Evolutionary conservation across 2,329 filamentous ascomycete genomes (phyloP).

Genomic region (Myriangium duriaei): DNA sequence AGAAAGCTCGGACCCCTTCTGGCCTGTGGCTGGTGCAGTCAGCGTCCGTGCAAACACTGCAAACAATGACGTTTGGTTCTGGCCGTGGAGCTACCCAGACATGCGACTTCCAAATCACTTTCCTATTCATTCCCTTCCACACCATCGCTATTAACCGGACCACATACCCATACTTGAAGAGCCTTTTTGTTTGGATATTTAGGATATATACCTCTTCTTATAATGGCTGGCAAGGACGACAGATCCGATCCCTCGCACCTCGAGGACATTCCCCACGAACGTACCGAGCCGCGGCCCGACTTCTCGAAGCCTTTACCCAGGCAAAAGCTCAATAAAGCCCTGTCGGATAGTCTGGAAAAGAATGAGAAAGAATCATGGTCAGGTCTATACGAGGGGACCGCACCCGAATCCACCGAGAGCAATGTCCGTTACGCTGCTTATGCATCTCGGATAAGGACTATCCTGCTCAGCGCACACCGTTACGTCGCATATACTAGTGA

Average conservation of each 20-base stretch:
- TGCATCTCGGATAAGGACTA: conserved; percentile 51
- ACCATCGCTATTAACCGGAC: too few relatives aligned
- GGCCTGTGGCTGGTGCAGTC: conserved; percentile 1
- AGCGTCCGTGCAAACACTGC: neutral
- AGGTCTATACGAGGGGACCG: conserved; percentile 62
- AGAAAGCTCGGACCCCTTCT: conserved; percentile 7
- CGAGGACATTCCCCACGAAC: conserved; percentile 29
- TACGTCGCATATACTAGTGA: conserved; percentile 95
- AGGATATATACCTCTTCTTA: too few relatives aligned
- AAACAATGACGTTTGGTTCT: conserved; percentile 5
- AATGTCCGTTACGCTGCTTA: conserved; percentile 88
- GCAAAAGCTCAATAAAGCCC: conserved; percentile 39
- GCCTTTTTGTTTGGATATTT: too few relatives aligned
- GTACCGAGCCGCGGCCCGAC: conserved; percentile 33
- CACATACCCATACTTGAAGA: too few relatives aligned
- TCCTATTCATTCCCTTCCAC: too few relatives aligned
- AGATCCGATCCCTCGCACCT: conserved; percentile 13
- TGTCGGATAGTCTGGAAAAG: conserved; percentile 44
- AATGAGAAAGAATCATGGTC: conserved; percentile 62
- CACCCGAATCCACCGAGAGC: conserved; percentile 69
- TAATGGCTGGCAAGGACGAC: conserved; percentile 13
- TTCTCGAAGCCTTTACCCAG: conserved; percentile 36
- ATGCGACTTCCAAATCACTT: too few relatives aligned
- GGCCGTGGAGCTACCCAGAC: conserved; percentile 5
- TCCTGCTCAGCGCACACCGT: conserved; percentile 79